Percentiles rank a stretch among this genome's conserved stretches.
Evolutionary conservation across 352 stramenopile species (phyloP).

Genomic region (Phytophthora sp.): DNA sequence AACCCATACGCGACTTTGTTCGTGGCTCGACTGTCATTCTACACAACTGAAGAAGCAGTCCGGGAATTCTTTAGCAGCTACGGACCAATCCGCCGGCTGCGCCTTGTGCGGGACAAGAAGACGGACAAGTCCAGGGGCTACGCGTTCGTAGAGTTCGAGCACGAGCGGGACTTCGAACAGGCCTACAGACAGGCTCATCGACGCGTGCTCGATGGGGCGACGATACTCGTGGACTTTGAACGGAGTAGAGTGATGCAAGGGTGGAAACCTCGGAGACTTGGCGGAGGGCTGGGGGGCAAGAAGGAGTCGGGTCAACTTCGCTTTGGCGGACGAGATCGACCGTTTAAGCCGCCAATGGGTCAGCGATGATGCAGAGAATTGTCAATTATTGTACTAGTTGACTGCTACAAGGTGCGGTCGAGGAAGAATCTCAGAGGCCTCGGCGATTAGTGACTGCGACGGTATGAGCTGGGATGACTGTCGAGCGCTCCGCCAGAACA

Average conservation of each 20-base stretch:
- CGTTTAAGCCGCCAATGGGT: conserved; percentile 57
- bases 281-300: conserved; percentile 71
- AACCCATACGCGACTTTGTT: conserved; percentile 77
- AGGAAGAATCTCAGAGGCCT: conserved; percentile 31
- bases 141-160: conserved; percentile 78
- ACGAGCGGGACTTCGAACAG: conserved; percentile 57
- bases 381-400: conserved; percentile 3
- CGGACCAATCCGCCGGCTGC: conserved; percentile 53
- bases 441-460: conserved; percentile 21
- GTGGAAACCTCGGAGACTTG: conserved; percentile 84
- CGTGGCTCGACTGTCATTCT: conserved; percentile 64
- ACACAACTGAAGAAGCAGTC: conserved; percentile 63
- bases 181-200: conserved; percentile 68
- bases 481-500: conserved; percentile 29
- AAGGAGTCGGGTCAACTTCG: conserved; percentile 87
- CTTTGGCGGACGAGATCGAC: conserved; percentile 79
- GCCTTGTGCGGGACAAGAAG: conserved; percentile 69
- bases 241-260: conserved; percentile 77
- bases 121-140: conserved; percentile 77
- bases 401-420: conserved; percentile 31
- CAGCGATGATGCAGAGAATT: conserved; percentile 2
- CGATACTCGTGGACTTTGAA: conserved; percentile 81
- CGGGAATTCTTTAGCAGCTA: conserved; percentile 50
- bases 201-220: conserved; percentile 59
- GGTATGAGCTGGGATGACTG: conserved; percentile 24